A percentile compares a stretch with the other conserved stretches of the same genome.
Conservation (phyloP, 306 rosid genomes). For the Cucumis cinereus region DNA sequence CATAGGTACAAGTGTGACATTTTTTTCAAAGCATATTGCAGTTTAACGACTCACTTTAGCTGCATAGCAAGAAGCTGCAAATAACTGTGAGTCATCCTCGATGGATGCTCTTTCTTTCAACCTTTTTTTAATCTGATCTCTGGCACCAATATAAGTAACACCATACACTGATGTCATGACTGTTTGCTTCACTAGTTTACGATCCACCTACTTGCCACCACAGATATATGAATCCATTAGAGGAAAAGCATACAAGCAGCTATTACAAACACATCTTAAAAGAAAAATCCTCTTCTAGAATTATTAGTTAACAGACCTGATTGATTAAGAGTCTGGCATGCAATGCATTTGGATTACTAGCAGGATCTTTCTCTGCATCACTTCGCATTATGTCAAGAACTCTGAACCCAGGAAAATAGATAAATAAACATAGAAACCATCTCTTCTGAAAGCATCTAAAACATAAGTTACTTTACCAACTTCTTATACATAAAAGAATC, state of each 20-base stretch:
- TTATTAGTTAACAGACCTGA: constrained; percentile 38
- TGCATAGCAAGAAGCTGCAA: constrained; percentile 80
- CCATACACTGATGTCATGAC: constrained; percentile 99
- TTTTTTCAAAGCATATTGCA: not conserved
- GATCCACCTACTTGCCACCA: constrained; percentile 52
- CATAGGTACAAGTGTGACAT: not conserved
- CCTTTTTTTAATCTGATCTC: constrained; percentile 80
- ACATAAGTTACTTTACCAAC: not conserved
- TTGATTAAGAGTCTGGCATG: constrained; percentile 58
- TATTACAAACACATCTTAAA: not conserved
- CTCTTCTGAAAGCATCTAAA: not conserved
- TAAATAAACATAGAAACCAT: not conserved
- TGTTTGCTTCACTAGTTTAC: constrained; percentile 95
- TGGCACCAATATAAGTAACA: constrained; percentile 88
- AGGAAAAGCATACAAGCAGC: not conserved
- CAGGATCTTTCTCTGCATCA: constrained; percentile 71
- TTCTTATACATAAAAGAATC: not conserved
- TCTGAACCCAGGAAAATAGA: constrained; percentile 33
- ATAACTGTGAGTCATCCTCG: constrained; percentile 44
- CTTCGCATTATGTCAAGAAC: constrained; percentile 72
- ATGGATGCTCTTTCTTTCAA: constrained; percentile 65
- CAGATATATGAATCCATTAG: constrained; percentile 9
- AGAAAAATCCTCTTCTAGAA: not conserved
- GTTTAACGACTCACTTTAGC: constrained; percentile 57
- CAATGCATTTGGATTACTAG: constrained; percentile 44